These are phyloP conservation scores for Pholiota molesta DNA, from an alignment of 768 basidiomycete species.

Conservation along the genomic window DNA sequence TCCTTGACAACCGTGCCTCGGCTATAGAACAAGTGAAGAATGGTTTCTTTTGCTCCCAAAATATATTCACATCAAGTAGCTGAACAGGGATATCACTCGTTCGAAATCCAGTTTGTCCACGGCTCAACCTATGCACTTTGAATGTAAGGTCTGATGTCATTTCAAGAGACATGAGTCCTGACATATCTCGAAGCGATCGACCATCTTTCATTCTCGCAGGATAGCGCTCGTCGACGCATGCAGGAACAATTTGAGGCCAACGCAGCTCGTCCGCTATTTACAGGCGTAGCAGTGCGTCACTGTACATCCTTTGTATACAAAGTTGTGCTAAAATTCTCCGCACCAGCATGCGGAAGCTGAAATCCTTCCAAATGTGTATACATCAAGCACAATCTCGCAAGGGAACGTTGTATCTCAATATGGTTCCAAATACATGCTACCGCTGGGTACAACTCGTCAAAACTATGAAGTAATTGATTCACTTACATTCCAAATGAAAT, in stretches of 20 bases:
- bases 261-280: constrained; percentile 67
- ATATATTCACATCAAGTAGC: constrained; percentile 17
- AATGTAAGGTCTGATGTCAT: neutral
- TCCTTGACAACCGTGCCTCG: constrained; percentile 58
- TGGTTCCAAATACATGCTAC: constrained; percentile 81
- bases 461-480: constrained; percentile 60
- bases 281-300: constrained; percentile 50
- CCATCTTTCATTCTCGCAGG: constrained; percentile 34
- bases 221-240: constrained; percentile 61
- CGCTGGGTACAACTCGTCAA: constrained; percentile 75
- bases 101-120: neutral
- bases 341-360: constrained; percentile 57
- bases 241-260: constrained; percentile 62
- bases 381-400: constrained; percentile 58
- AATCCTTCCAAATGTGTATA: constrained; percentile 87
- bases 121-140: neutral
- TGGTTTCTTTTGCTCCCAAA: neutral
- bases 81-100: neutral
- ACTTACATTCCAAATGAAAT: neutral
- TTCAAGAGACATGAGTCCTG: neutral
- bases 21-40: constrained; percentile 52
- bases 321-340: neutral
- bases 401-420: constrained; percentile 70
- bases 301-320: neutral
- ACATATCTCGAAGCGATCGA: constrained; percentile 6